Conservation (phyloP, 179 eudicot species). For the Spinacia oleracea region DNA sequence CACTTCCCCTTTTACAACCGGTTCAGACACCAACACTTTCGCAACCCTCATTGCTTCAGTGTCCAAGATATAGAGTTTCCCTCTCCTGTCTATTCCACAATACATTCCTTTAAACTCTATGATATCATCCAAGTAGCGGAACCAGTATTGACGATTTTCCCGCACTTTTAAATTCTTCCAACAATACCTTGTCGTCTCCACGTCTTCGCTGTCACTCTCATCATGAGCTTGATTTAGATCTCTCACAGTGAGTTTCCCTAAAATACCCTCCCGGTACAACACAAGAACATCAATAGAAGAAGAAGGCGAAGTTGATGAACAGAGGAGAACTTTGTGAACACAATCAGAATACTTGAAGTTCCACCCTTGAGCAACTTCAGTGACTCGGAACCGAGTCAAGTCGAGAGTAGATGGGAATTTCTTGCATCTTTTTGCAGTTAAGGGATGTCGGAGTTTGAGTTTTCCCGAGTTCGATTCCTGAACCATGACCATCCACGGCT, state of each 20-base stretch:
- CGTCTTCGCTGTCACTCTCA: background rate
- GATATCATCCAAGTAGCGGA: conserved; percentile 10
- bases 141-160: background rate
- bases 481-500: conserved; percentile 32
- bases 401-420: background rate
- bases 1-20: background rate
- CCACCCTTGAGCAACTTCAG: conserved; percentile 19
- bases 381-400: conserved; percentile 10
- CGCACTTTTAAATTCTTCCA: conserved; percentile 15
- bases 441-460: conserved; percentile 14
- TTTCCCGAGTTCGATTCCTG: conserved; percentile 19
- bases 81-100: conserved; percentile 7
- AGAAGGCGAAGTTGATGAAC: conserved; percentile 17
- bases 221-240: background rate
- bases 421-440: conserved; percentile 17
- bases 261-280: background rate
- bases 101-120: background rate
- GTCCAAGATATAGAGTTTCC: background rate
- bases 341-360: conserved; percentile 1
- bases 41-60: background rate
- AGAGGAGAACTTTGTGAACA: conserved; percentile 21
- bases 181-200: background rate
- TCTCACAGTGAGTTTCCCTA: conserved; percentile 16
- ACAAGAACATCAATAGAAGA: conserved; percentile 16
- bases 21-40: background rate